Percentiles rank a stretch among this genome's conserved stretches.
These are phyloP conservation scores for Udeniomyces megalosporus DNA, from an alignment of 768 basidiomycete species.

Conservation along the genomic window DNA sequence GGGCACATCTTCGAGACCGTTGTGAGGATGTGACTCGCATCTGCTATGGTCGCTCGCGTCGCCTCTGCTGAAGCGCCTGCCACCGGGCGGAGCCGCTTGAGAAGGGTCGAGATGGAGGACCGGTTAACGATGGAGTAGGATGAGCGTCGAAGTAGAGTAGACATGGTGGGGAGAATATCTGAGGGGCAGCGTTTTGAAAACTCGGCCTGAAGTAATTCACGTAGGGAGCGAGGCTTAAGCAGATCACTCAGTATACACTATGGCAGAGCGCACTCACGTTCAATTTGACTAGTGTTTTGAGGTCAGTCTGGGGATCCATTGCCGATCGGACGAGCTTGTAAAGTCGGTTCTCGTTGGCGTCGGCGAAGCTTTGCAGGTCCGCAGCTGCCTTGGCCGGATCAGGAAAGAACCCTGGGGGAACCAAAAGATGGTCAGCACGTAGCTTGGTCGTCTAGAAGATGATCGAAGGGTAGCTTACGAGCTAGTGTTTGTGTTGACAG, in stretches of 20 bases:
- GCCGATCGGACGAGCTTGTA: slow-evolving; percentile 71
- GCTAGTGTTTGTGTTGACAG: slow-evolving; percentile 43
- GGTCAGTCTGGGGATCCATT: slow-evolving; percentile 66
- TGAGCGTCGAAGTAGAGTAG: slow-evolving; percentile 50
- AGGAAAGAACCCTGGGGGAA: slow-evolving; percentile 31
- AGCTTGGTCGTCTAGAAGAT: not conserved
- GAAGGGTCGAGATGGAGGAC: slow-evolving; percentile 63
- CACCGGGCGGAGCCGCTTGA: slow-evolving; percentile 38
- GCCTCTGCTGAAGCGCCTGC: not conserved
- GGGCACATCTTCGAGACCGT: slow-evolving; percentile 63
- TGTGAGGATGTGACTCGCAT: slow-evolving; percentile 21
- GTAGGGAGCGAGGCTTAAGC: not conserved
- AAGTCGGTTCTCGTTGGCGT: slow-evolving; percentile 64
- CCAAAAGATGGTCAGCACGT: not conserved
- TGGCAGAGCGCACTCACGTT: slow-evolving; percentile 36
- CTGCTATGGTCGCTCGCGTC: not conserved
- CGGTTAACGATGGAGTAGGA: slow-evolving; percentile 63
- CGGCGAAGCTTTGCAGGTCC: slow-evolving; percentile 69
- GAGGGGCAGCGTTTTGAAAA: slow-evolving; percentile 54
- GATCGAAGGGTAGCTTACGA: slow-evolving; percentile 33
- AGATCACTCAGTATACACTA: not conserved
- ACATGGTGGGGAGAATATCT: slow-evolving; percentile 44
- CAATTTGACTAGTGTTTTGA: slow-evolving; percentile 63
- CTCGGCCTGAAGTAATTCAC: slow-evolving; percentile 48
- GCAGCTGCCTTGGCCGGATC: slow-evolving; percentile 60